A percentile compares a stretch with the other conserved stretches of the same genome.
phyloP scores from a whole-genome alignment of 768 basidiomycete genomes.

The Tylopilus sp. region DNA sequence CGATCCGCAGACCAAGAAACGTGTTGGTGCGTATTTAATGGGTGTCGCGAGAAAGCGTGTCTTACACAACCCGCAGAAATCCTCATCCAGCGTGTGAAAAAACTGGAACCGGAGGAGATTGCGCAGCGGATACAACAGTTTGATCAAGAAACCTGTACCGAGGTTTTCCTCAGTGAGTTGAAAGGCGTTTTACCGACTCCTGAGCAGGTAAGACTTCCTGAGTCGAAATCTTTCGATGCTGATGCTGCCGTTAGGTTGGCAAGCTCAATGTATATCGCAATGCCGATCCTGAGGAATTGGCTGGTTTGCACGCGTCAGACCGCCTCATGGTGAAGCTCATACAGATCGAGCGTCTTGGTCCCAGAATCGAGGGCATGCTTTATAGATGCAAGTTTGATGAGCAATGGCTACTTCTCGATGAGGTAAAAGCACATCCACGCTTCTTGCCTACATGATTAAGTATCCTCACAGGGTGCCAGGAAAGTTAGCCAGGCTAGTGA shows the following conservation, averaged over 20 bases:
- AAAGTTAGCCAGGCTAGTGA: constrained; percentile 81
- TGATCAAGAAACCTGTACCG: constrained; percentile 82
- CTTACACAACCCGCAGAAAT: constrained; percentile 57
- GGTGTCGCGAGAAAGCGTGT: not conserved
- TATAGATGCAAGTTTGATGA: constrained; percentile 89
- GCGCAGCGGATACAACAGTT: constrained; percentile 81
- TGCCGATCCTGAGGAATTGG: constrained; percentile 82
- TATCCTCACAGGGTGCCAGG: constrained; percentile 58
- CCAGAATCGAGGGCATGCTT: constrained; percentile 94
- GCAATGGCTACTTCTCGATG: constrained; percentile 75
- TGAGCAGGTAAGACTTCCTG: constrained; percentile 59
- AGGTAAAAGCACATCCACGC: constrained; percentile 42
- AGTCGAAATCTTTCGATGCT: too few relatives aligned
- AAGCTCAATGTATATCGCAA: constrained; percentile 89
- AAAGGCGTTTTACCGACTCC: constrained; percentile 87
- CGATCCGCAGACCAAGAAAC: constrained; percentile 87
- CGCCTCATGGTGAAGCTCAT: constrained; percentile 96
- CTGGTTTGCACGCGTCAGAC: constrained; percentile 88
- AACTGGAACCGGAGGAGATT: constrained; percentile 82
- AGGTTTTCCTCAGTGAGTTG: constrained; percentile 85
- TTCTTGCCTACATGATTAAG: constrained; percentile 4
- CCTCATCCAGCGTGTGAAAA: constrained; percentile 83
- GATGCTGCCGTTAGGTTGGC: constrained; percentile 53
- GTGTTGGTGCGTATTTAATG: constrained; percentile 65
- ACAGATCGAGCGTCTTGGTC: constrained; percentile 84